Evolutionary conservation across 192 early-diverging fungal genomes (phyloP), one percentile per base, ranked within the genome.

Genomic region (Allomyces macrogynus): DNA sequence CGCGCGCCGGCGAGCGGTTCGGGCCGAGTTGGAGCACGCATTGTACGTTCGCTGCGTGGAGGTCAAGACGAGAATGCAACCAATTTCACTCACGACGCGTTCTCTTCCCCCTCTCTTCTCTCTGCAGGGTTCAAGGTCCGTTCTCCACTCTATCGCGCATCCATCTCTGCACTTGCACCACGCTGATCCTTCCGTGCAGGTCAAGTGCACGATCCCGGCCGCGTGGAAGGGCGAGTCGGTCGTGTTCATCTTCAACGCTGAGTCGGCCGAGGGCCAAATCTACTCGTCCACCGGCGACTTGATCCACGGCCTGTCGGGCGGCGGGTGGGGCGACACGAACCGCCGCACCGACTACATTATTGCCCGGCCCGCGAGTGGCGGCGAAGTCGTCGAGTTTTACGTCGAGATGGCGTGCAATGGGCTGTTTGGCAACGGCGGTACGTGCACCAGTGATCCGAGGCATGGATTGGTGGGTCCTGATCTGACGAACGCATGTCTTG

Each of bases 391-490:
- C 62, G 76, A 88, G 54, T 79, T 95, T 62, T 94, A 87, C 70
- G 69, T 96, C 44, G 96, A 97, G 67, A 84, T 92, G 62, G 92
- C 88, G 1, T 92, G 90, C 70, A 96, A 97, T 71, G 86, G 86
- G 25, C 79, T 96, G 84, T 94, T 95, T 78, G 93, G 95, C 23
- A 77, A 77, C 43, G 90, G 87, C 24, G 71, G 32, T 40, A 40
- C 32, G 32, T 40, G n/a, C 4, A 2, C 7, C 32, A 40, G 3
- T 8, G 32, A 40, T 40, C 32, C 3, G 32, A 40, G 3, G 32
- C 4, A 40, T 8, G 32, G 5, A 40, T 40, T 8, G 7, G 32
- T 40, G 5, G 32, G 32, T 0, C 32, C 5, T 8, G 32, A 8
- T 40, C 32, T 40, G 32, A n/a, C n/a, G n/a, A n/a, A n/a, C n/a